Conservation (phyloP, 2,329 filamentous ascomycete species). For the Ophiostoma ips region DNA sequence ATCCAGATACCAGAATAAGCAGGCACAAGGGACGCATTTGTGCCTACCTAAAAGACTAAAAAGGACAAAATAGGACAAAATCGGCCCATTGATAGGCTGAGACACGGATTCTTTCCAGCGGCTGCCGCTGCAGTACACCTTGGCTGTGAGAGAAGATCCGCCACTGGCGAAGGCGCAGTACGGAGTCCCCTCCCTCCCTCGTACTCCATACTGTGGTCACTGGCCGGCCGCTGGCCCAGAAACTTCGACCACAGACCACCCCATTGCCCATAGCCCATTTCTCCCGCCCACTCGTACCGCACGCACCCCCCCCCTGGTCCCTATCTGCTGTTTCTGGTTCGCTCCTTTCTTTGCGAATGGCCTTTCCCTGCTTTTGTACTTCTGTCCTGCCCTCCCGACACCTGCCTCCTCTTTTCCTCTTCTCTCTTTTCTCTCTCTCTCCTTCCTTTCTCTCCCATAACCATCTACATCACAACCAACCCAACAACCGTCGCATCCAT, state of each 20-base stretch:
- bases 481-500: neutral
- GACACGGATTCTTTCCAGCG: no score
- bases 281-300: neutral
- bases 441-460: neutral
- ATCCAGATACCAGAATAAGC: no score
- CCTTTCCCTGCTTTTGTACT: neutral
- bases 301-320: neutral
- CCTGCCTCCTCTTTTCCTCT: neutral
- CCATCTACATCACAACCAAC: neutral
- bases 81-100: no score
- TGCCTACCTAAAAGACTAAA: no score
- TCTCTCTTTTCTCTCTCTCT: neutral
- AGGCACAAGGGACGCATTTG: no score
- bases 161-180: no score
- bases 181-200: no score
- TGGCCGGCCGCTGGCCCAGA: neutral
- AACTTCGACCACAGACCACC: neutral
- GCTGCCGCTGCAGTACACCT: no score
- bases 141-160: no score
- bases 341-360: slow-evolving; percentile 1
- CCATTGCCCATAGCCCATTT: neutral
- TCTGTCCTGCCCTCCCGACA: neutral
- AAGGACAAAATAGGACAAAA: no score
- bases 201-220: neutral
- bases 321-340: neutral